phyloP scores from a whole-genome alignment of 176 grass and related monocot species.

The Rhynchospora pubera region DNA sequence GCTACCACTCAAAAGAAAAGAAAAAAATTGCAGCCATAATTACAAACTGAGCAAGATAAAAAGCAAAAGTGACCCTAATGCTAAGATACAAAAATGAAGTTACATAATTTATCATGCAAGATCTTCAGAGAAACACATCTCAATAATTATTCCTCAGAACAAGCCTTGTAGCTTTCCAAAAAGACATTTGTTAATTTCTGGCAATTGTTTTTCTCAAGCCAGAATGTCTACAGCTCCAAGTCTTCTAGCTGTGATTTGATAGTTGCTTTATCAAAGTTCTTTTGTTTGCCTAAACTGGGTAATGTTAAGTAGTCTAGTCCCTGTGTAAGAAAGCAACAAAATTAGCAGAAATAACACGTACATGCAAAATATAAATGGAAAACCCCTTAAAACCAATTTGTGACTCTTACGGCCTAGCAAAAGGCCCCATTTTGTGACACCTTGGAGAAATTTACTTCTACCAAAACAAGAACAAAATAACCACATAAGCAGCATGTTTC shows the following conservation, averaged over 20 bases:
- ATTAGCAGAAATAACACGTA: not conserved
- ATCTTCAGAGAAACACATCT: not conserved
- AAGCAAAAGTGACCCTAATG: not conserved
- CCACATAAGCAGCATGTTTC: not conserved
- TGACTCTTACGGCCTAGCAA: not conserved
- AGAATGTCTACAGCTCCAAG: not conserved
- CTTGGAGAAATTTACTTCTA: not conserved
- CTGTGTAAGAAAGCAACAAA: not conserved
- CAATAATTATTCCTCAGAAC: not conserved
- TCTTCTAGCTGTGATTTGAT: not conserved
- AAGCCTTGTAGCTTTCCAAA: not conserved
- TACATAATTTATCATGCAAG: slow-evolving; percentile 12
- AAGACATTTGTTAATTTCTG: not conserved
- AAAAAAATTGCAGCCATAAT: not conserved
- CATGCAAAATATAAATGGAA: not conserved
- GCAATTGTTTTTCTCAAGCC: not conserved
- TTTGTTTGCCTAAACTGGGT: not conserved
- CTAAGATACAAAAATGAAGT: not conserved
- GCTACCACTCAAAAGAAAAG: not conserved
- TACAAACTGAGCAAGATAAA: not conserved
- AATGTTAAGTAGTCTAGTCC: not conserved
- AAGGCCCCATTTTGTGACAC: not conserved
- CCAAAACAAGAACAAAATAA: not conserved
- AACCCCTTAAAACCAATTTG: not conserved
- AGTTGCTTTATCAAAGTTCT: not conserved